Base-by-base conservation (phyloP, 1,284 basidiomycete genomes). In the Tilletiaria anomala region DNA sequence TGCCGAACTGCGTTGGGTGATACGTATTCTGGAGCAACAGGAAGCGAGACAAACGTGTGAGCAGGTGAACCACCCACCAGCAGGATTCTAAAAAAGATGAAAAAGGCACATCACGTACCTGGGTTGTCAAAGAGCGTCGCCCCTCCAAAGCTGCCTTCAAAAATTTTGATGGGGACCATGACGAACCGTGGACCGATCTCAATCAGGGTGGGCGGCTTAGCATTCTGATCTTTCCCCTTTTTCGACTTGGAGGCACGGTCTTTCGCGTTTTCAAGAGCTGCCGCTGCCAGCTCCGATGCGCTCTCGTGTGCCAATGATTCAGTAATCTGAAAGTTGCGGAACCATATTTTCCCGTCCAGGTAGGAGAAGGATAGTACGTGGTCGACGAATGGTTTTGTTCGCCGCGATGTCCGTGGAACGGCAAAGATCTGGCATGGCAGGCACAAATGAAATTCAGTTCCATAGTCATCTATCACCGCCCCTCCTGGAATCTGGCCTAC, bases 281-380 rank as follows among this genome's bases (percentile, higher is more conserved):
- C 38, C 44, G 48, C 45, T 36, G 46, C 35, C 24, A 59, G 44
- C 23, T 48, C 53, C 31, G 46, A 49, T 35, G 54, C 50, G 42
- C 58, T 54, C 18, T 51, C 43, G 63, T 73, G 73, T 8, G 26
- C 26, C 26, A 29, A 29, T 51, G 73, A 73, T 48, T 75, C 73
- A 52, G 76, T 70, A 48, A 76, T 75, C 70, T 97, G 91, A 73
- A 83, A 97, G 70, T 96, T 96, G 53, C 93, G 78, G 75, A 97
- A 96, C 93, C 93, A 99, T 53, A 97, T 86, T 68, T 94, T 96
- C 67, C 78, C 77, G 73, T 99, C 93, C 32, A 93, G 75, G 40
- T 97, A 76, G 16, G 88, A 93, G 70, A 99, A 97, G 34, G 86
- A 85, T 50, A 97, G 76, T 60, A 97, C 79, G 65, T 97, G 93